phyloP scores from a whole-genome alignment of 169 alveolate species.

The Plasmodium inui region DNA sequence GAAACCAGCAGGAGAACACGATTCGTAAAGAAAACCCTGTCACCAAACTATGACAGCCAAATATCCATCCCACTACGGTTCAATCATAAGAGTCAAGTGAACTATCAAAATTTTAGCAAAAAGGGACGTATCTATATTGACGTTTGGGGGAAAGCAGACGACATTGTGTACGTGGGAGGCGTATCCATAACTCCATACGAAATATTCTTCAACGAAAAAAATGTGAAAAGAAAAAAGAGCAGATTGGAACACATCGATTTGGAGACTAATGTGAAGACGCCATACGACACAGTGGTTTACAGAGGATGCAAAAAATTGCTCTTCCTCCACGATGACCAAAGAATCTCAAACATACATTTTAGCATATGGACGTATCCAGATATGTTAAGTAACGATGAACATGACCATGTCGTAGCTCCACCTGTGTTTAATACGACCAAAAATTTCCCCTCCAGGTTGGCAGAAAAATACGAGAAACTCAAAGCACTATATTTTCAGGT shows the following conservation, averaged over 20 bases:
- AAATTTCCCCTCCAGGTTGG: slow-evolving; percentile 46
- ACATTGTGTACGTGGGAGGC: slow-evolving; percentile 79
- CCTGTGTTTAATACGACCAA: slow-evolving; percentile 28
- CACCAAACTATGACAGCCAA: slow-evolving; percentile 81
- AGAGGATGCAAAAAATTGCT: slow-evolving; percentile 61
- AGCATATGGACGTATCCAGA: slow-evolving; percentile 74
- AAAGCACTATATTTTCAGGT: slow-evolving; percentile 41
- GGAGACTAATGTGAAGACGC: slow-evolving; percentile 57
- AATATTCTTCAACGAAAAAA: slow-evolving; percentile 81
- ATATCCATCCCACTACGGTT: slow-evolving; percentile 77
- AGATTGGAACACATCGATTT: slow-evolving; percentile 64
- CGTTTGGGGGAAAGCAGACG: slow-evolving; percentile 83
- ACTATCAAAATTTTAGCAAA: slow-evolving; percentile 61
- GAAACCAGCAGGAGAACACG: slow-evolving; percentile 78
- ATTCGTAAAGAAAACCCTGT: slow-evolving; percentile 73
- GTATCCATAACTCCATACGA: slow-evolving; percentile 75
- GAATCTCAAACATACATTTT: slow-evolving; percentile 50
- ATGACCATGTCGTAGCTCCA: slow-evolving; percentile 8
- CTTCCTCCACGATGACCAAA: slow-evolving; percentile 54
- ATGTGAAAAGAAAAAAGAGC: slow-evolving; percentile 40
- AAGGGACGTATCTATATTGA: slow-evolving; percentile 78
- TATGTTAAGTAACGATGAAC: not conserved
- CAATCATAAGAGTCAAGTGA: slow-evolving; percentile 67
- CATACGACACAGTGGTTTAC: slow-evolving; percentile 54
- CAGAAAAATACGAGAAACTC: slow-evolving; percentile 61